Base-by-base conservation (phyloP, 306 rosid species). In the Cicer cuneatum region DNA sequence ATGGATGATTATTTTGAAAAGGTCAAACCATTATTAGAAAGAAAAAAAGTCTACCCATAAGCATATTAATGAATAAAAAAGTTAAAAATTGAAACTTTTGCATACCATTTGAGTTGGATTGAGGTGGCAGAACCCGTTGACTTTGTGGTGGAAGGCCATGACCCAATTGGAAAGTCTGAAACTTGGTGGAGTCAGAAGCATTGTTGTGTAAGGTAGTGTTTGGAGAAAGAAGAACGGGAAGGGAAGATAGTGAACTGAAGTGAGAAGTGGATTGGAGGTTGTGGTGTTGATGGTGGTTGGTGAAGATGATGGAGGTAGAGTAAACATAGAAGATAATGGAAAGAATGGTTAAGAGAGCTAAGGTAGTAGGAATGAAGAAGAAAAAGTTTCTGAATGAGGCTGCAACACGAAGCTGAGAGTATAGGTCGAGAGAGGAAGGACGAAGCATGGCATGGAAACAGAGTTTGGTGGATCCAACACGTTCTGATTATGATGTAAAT, bases 301-400 rank as follows among this genome's bases (percentile, higher is more conserved):
- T 41, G 83, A 79, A 83, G 77, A 87, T 77, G 46, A 75, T 77
- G 40, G 93, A 85, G 45, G 89, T 85, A 4, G 85, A 57, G 76
- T 88, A 87, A 54, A 81, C 59, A 84, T 82, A 89, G 18, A 85
- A 74, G 79, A 89, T 80, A 52, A 90, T 69, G 71, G 74, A 81
- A 21, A 87, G 71, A 29, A 78, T 77, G 10, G 87, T 82, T 45
- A 76, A 59, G 29, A 90, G 87, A 57, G 89, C 90, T 59, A 89
- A 73, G 63, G 66, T 79, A 66, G 87, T 79, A 71, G 90, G 93
- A 69, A 84, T 61, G 85, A 90, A 81, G 81, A 82, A 76, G 57
- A 35, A 59, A 33, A 73, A 78, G 62, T 47, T 49, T 41, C 76
- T 76, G 62, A 64, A 58, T 41, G 86, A 80, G 13, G 60, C 66